Evolutionary conservation across 163 green algal species (phyloP), one percentile per base, ranked within the genome.

Genomic region (Chlamydomonas reinhardtii): DNA sequence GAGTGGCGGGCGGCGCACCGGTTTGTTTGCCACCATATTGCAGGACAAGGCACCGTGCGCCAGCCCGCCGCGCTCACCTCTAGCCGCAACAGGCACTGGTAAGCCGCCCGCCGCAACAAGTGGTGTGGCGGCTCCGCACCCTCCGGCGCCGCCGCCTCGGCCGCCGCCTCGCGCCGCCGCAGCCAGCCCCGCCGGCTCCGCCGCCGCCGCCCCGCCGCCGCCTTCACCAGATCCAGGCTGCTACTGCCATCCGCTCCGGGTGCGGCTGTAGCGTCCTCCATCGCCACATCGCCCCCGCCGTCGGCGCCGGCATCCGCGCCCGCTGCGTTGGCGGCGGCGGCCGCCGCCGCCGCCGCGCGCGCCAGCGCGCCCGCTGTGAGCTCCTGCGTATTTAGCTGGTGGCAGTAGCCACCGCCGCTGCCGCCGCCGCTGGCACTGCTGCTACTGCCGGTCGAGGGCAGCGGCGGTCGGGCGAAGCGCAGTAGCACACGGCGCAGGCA

Each of bases 41-140:
- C n/a, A n/a, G n/a, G n/a, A n/a, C n/a, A n/a, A n/a, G n/a, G n/a
- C n/a, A n/a, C n/a, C n/a, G n/a, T n/a, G 8, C 39, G 39, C 39
- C 39, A 8, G 39, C 5, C 5, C 39, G 39, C 39, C 39, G 39
- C 9, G 14, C 48, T 56, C 48, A 56, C 72, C 82, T 87, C 82
- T 71, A 87, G 61, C 61, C 82, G 82, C 37, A 87, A 61, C 59
- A 87, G 72, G 43, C 82, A 81, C 43, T 52, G 24, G 72, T 82
- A 87, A 9, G 82, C 82, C 11, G 82, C 82, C 11, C 82, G 82
- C 4, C 82, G 72, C 37, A 87, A 37, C 72, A 87, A 2, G 72
- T 87, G 80, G 54, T 85, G 69, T 4, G 79, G 71, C 2, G 59
- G 56, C 69, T 64, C 48, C 48, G 48, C 11, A 14, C 48, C 48